Conservation (phyloP, 352 stramenopile species). For the Globisporangium okanoganense region DNA sequence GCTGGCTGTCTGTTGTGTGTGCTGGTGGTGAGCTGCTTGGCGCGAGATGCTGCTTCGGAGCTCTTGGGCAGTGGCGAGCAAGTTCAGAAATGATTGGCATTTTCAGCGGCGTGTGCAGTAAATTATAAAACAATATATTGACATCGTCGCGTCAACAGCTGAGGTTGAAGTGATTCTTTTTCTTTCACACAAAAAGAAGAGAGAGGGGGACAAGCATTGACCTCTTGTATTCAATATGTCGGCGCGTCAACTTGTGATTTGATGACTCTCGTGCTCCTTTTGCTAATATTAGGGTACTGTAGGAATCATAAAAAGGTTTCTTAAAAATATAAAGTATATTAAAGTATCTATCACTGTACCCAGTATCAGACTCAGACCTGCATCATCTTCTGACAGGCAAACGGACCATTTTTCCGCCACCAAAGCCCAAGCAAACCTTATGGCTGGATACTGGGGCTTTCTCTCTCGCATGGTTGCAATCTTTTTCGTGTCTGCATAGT, state of each 20-base stretch:
- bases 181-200: neutral
- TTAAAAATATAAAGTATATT: neutral
- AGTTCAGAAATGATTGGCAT: slow-evolving; percentile 22
- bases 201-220: neutral
- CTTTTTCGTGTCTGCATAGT: no score
- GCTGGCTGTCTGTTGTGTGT: neutral
- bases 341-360: neutral
- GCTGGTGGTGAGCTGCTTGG: neutral
- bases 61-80: slow-evolving; percentile 1
- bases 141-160: slow-evolving; percentile 25
- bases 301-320: neutral
- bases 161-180: slow-evolving; percentile 25
- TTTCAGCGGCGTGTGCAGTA: neutral
- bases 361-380: neutral
- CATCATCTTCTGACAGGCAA: neutral
- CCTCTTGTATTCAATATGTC: neutral
- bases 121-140: slow-evolving; percentile 21
- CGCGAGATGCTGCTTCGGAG: slow-evolving; percentile 1
- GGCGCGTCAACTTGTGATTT: neutral
- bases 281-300: neutral
- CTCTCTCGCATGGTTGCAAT: no score
- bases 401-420: neutral
- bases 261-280: neutral
- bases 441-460: no score
- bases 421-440: neutral